These are phyloP conservation scores for Mycena venus DNA, from an alignment of 768 basidiomycete genomes.

Conservation along the genomic window DNA sequence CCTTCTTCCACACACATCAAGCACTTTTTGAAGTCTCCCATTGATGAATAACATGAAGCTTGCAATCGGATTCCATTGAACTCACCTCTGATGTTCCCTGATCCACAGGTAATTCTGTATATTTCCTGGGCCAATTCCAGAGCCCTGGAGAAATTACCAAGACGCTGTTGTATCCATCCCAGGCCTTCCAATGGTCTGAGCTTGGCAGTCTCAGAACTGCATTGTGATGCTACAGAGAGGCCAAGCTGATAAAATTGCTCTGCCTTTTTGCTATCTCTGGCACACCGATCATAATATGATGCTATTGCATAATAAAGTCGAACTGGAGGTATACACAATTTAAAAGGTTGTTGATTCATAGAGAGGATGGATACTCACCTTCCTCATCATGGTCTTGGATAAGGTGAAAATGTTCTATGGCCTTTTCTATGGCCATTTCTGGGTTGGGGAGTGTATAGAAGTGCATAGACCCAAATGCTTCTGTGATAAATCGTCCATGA, in stretches of 20 bases:
- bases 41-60: too few relatives aligned
- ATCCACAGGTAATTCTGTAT: too few relatives aligned
- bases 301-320: neutral
- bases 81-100: too few relatives aligned
- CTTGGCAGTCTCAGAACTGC: too few relatives aligned
- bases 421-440: too few relatives aligned
- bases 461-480: neutral
- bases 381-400: neutral
- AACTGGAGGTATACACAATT: neutral
- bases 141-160: neutral
- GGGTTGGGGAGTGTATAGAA: neutral
- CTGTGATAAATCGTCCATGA: neutral
- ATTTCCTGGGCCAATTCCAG: neutral
- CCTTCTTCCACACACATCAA: too few relatives aligned
- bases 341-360: neutral
- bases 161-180: neutral
- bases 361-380: neutral
- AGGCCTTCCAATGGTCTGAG: neutral
- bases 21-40: too few relatives aligned
- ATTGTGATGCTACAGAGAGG: too few relatives aligned
- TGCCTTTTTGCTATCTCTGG: too few relatives aligned
- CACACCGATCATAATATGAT: neutral
- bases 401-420: too few relatives aligned
- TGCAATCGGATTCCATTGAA: too few relatives aligned
- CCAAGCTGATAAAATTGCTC: too few relatives aligned